Evolutionary conservation across 2,329 filamentous ascomycete species (phyloP), one percentile per base, ranked within the genome.

Genomic region (Ascocoryne sarcoides): DNA sequence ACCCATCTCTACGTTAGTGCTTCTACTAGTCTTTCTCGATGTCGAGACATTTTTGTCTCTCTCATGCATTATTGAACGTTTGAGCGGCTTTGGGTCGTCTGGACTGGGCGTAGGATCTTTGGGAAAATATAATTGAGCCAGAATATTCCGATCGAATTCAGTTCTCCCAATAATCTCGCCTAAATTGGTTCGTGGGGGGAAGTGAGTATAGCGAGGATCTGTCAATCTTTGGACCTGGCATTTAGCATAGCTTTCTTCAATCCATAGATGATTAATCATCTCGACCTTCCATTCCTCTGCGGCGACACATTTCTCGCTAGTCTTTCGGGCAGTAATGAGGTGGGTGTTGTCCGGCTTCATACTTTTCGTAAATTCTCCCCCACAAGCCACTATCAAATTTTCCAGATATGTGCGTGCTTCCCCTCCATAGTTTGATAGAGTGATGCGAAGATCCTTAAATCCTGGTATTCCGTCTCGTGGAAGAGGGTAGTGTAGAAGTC

Each of bases 321-420:
- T 78, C 43, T 82, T 79, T 53, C 94, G 84, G 4, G 92, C 92
- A 0, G 90, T 95, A 54, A 98, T 82, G 1, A 98, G 75, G 64
- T 98, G 92, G 0, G 89, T 96, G 60, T 98, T 96, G 47, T 95
- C 88, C 50, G 84, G 78, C 61, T 87, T 93, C 78, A 98, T 84
- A 0, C 87, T 93, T 65, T 93, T 94, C 20, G 92, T 98, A 58
- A 87, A 96, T 46, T 84, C 81, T 7, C 85, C 90, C 12, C 92
- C 92, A 12, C 82, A 73, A 17, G 88, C 88, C 45, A 70, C 78
- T 53, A 95, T 83, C 28, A 98, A 71, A 52, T 95, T 96, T 62
- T 96, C 89, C 4, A 98, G 71, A 56, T 96, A 98, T 38, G 87
- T 79, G 34, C 92, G 79, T 12, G 92, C 87, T 61, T 98, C 92